Evolutionary conservation across 331 rosid species (phyloP), one percentile per base, ranked within the genome.

Genomic region (Malus hybrid): DNA sequence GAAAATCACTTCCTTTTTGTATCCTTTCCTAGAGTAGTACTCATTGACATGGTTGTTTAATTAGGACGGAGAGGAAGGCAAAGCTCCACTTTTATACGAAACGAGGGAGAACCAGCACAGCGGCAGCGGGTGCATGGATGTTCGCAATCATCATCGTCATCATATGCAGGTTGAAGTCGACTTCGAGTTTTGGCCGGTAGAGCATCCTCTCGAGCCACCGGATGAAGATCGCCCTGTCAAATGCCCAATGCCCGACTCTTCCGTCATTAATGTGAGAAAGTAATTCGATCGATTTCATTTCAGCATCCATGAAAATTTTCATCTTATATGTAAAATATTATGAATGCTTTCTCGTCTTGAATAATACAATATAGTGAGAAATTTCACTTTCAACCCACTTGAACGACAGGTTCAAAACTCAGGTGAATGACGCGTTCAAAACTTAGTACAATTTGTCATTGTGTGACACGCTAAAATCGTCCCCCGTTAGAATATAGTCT

Each of bases 141-240:
- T 3, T 39, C 52, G 5, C 13, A 22, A 50, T 26, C 63, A 36
- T 52, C 48, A 5, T 60, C 60, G 29, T 22, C 60, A 36, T 52
- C 50, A 79, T 14, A 26, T 75, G 74, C 78, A 83, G 80, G 61
- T 80, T 6, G 88, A 66, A 62, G 72, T 32, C 10, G 93, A 83
- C 71, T 81, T 84, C 22, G 96, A 87, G 63, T 92, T 94, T 80
- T 86, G 82, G 84, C 97, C 99, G 14, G 88, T 94, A 46, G 92
- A 94, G 33, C 99, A 94, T 68, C 99, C 99, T 20, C 46, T 87
- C 84, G 96, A 94, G 82, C 99, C 99, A 50, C 85, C 85, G 1
- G 95, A 94, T 82, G 96, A 94, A 87, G 99, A 94, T 80, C 93
- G 81, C 70, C 99, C 99, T 0, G 96, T 94, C 53, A 86, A 87